These are phyloP conservation scores for Hypoxylon sp. DNA, from an alignment of 2,329 filamentous ascomycete species.

Conservation along the genomic window DNA sequence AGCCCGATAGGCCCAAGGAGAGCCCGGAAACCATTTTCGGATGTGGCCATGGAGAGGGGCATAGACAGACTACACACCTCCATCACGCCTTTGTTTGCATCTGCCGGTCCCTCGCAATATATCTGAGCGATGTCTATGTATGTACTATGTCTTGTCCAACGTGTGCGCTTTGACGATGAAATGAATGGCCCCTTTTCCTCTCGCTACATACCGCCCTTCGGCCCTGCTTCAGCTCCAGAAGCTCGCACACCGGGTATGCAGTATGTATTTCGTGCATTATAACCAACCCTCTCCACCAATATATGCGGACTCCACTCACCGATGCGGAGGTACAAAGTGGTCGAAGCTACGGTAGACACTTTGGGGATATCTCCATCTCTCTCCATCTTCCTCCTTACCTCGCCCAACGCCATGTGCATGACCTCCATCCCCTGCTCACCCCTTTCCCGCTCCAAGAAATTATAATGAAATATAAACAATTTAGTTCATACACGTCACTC, in stretches of 20 bases:
- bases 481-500: conserved; percentile 33
- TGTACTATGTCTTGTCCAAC: conserved; percentile 21
- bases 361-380: neutral
- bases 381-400: neutral
- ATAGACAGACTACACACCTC: neutral
- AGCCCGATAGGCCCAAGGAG: conserved; percentile 30
- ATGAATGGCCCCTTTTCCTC: conserved; percentile 1
- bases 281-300: conserved; percentile 34
- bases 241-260: conserved; percentile 38
- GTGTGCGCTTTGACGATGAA: conserved; percentile 20
- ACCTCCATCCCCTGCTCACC: neutral
- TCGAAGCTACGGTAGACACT: conserved; percentile 20
- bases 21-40: conserved; percentile 29
- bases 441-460: conserved; percentile 3
- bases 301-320: conserved; percentile 30
- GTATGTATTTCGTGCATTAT: conserved; percentile 43
- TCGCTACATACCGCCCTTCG: conserved; percentile 25
- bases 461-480: too few relatives aligned
- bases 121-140: conserved; percentile 26
- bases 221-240: conserved; percentile 23
- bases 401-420: neutral
- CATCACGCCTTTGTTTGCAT: conserved; percentile 22
- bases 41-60: conserved; percentile 25
- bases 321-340: conserved; percentile 32
- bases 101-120: conserved; percentile 31